Percentiles rank a stretch among this genome's conserved stretches.
These are phyloP conservation scores for Arthrobotrys sinensis DNA, from an alignment of 2,329 filamentous ascomycete species.

Conservation along the genomic window DNA sequence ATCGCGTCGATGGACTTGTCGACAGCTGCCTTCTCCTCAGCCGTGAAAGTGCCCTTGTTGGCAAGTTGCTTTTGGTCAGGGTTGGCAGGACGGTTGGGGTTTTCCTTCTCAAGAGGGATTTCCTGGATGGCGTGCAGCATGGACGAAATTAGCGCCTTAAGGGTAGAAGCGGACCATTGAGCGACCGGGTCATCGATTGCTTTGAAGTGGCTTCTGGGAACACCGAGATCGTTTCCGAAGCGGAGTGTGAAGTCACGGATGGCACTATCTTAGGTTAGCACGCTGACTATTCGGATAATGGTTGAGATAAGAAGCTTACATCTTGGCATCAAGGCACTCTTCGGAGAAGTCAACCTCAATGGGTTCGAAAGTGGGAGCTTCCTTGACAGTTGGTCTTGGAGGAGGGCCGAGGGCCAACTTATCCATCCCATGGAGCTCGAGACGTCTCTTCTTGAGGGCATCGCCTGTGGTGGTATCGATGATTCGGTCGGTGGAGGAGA, in stretches of 20 bases:
- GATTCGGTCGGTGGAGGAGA: conserved; percentile 31
- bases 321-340: conserved; percentile 54
- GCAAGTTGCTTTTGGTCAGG: conserved; percentile 45
- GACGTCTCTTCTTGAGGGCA: conserved; percentile 51
- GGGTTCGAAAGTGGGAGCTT: conserved; percentile 50
- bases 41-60: conserved; percentile 57
- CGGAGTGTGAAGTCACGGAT: conserved; percentile 53
- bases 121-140: conserved; percentile 56
- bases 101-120: conserved; percentile 53
- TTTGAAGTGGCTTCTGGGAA: conserved; percentile 52
- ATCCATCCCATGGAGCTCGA: conserved; percentile 51
- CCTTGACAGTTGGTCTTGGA: conserved; percentile 42
- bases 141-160: conserved; percentile 50
- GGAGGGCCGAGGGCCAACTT: conserved; percentile 22
- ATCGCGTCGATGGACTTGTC: conserved; percentile 55
- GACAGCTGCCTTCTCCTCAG: conserved; percentile 47
- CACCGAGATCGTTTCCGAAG: conserved; percentile 48
- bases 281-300: neutral
- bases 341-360: conserved; percentile 54
- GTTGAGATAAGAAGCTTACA: conserved; percentile 40
- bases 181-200: conserved; percentile 51
- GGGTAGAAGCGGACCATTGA: conserved; percentile 48
- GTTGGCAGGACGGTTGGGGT: conserved; percentile 20
- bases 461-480: conserved; percentile 48
- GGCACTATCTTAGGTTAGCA: conserved; percentile 31